Percentiles rank a stretch among this genome's conserved stretches.
These are phyloP conservation scores for Sorghum bicolor DNA, from an alignment of 176 grass and related monocot species.

Conservation along the genomic window Sorghum_bicolor_NCBIv3 NC_012871.2:13607501-13608000, in stretches of 20 bases:
- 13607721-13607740: conserved; percentile 87
- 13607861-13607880: too few species aligned
- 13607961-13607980: conserved; percentile 47
- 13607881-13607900: too few species aligned
- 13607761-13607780: conserved; percentile 47
- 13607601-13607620: neutral
- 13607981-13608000: conserved; percentile 76
- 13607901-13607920: conserved; percentile 53
- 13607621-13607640: neutral
- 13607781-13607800: conserved; percentile 47
- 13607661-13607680: conserved; percentile 34
- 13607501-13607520: conserved; percentile 28
- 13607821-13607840: too few species aligned
- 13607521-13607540: conserved; percentile 15
- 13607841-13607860: too few species aligned
- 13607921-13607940: conserved; percentile 29
- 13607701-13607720: conserved; percentile 61
- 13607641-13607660: conserved; percentile 21
- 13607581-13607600: too few species aligned
- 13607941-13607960: conserved; percentile 13
- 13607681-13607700: conserved; percentile 25
- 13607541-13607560: neutral
- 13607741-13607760: conserved; percentile 44
- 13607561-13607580: neutral
- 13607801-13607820: too few species aligned